These are phyloP conservation scores for Hypholoma sublateritium DNA, from an alignment of 768 basidiomycete species.

Conservation along the genomic window DNA sequence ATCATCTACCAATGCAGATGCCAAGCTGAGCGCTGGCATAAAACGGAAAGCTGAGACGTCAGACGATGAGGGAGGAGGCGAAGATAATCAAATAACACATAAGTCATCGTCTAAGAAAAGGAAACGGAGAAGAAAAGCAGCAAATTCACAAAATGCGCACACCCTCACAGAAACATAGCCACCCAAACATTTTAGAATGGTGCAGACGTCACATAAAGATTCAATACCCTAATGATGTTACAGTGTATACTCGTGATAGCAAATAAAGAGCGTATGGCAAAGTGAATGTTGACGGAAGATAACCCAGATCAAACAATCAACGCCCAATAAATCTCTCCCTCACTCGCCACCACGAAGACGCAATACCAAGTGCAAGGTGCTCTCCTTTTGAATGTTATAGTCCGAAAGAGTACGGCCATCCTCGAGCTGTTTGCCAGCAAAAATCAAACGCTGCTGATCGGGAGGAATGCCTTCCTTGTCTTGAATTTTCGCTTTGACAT, in stretches of 20 bases:
- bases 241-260: background rate
- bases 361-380: slow-evolving; percentile 68
- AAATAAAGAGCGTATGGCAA: background rate
- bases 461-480: slow-evolving; percentile 82
- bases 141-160: background rate
- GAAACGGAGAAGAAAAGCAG: slow-evolving; percentile 5
- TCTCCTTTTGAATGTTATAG: slow-evolving; percentile 77
- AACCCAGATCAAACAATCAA: background rate
- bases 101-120: slow-evolving; percentile 1
- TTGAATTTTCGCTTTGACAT: slow-evolving; percentile 77
- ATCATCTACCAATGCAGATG: slow-evolving; percentile 22
- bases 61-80: slow-evolving; percentile 10
- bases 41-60: slow-evolving; percentile 28
- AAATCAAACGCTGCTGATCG: slow-evolving; percentile 78
- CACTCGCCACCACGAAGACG: slow-evolving; percentile 79
- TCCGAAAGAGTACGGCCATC: slow-evolving; percentile 78
- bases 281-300: background rate
- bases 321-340: background rate
- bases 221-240: background rate
- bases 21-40: slow-evolving; percentile 14
- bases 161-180: background rate
- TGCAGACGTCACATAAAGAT: background rate
- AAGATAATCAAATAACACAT: background rate
- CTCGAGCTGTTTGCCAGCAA: slow-evolving; percentile 78
- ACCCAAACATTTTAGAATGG: background rate